These are phyloP conservation scores for Abelmoschus esculentus DNA, from an alignment of 345 rosid genomes.

Conservation along the genomic window DNA sequence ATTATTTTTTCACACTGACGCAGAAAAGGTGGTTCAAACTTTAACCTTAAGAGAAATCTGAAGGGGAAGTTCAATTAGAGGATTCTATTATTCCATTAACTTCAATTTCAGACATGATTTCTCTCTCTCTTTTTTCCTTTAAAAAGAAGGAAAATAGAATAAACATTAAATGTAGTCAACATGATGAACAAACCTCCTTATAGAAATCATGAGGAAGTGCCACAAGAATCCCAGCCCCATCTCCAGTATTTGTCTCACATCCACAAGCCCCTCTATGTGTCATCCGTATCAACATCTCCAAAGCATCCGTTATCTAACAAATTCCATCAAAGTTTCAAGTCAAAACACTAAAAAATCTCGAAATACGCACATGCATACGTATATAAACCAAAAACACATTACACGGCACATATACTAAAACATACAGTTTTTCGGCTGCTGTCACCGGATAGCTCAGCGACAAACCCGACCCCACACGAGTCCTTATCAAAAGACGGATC, in stretches of 20 bases:
- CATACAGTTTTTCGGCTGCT: slow-evolving; percentile 81
- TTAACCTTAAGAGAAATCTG: not conserved
- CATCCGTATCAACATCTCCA: slow-evolving; percentile 96
- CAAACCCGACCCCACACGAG: slow-evolving; percentile 98
- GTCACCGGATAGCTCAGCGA: slow-evolving; percentile 86
- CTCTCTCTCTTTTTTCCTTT: not conserved
- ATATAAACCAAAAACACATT: not conserved
- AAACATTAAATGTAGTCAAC: not conserved
- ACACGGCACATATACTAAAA: not conserved
- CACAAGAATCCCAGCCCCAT: slow-evolving; percentile 96
- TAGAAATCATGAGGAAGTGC: slow-evolving; percentile 81
- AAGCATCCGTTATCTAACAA: slow-evolving; percentile 69
- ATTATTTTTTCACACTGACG: not conserved
- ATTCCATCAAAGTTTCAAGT: not conserved
- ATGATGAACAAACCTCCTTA: slow-evolving; percentile 42
- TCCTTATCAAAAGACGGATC: slow-evolving; percentile 93
- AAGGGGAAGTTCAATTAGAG: not conserved
- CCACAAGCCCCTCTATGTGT: slow-evolving; percentile 98
- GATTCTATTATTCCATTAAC: not conserved
- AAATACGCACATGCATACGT: not conserved
- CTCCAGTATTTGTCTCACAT: slow-evolving; percentile 94
- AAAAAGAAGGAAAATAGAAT: not conserved
- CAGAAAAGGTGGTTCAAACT: not conserved
- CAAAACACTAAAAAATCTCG: not conserved
- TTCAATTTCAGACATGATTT: not conserved